Evolutionary conservation across 257 asterid genomes (phyloP), one percentile per base, ranked within the genome.

Genomic region (Osmanthus fragrans): DNA sequence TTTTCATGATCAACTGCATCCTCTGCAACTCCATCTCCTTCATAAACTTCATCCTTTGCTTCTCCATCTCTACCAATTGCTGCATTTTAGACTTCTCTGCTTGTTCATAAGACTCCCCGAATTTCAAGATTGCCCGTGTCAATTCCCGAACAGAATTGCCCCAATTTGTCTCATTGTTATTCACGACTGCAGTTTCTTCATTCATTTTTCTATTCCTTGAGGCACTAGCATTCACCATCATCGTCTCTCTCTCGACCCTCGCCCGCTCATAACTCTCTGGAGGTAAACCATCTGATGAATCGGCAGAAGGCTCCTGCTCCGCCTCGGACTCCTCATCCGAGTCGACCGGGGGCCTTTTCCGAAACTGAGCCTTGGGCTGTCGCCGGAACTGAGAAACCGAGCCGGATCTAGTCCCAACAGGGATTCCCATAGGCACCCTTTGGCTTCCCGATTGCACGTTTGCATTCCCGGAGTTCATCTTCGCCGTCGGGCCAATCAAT

Each of bases 71-170:
- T 30, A 30, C 32, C 32, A 30, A 30, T 30, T 30, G 32, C 32
- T 30, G 32, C 32, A 30, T 30, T 30, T 30, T 30, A 1, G 3
- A 65, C 58, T 87, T 86, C 78, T 88, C 92, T 1, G 87, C 82
- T 45, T 81, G 82, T 80, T 86, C 90, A 25, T 86, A 88, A 0
- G 86, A 85, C 78, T 86, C 90, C 76, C 90, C 90, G 7, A 87
- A 87, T 73, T 74, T 82, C 36, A 87, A 47, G 13, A 87, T 85
- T 2, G 90, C 88, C 70, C 74, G 71, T 0, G 86, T 79, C 80
- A 87, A 60, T 19, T 87, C 87, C 73, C 72, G 73, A 54, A 85
- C 78, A 11, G 89, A 81, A 49, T 71, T 82, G 39, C 86, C 85
- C 87, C 87, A 87, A 36, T 78, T 79, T 66, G 75, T 86, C 51